Percentiles rank a stretch among this genome's conserved stretches.
Conservation (phyloP, 139 green algal species). For the Micractinium sp. region DNA sequence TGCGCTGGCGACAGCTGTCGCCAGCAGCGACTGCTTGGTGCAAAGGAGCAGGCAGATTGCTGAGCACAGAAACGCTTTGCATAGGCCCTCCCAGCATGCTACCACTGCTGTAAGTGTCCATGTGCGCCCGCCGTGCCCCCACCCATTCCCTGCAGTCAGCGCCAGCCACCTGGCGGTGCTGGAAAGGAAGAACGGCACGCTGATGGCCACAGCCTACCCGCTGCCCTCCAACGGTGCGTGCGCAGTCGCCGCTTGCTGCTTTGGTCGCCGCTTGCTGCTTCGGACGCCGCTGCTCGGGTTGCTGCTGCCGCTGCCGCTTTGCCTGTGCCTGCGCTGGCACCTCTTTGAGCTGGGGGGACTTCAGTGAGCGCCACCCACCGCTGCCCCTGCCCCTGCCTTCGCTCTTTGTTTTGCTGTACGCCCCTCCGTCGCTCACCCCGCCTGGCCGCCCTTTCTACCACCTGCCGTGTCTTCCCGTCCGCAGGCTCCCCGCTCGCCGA, state of each 20-base stretch:
- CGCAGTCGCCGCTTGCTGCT: not conserved
- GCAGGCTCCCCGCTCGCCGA: not conserved
- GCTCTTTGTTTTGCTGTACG: no score
- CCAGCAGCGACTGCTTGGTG: no score
- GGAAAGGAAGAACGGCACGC: conserved; percentile 26
- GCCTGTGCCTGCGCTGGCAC: no score
- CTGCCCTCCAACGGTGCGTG: conserved; percentile 29
- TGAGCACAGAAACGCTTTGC: no score
- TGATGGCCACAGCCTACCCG: conserved; percentile 18
- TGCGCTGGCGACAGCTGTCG: no score
- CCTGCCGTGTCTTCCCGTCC: not conserved
- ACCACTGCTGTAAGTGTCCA: not conserved
- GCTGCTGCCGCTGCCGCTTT: no score
- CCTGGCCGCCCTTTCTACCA: no score
- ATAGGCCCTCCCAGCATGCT: no score
- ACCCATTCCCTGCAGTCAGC: conserved; percentile 24
- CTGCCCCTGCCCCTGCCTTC: not conserved
- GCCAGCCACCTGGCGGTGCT: conserved; percentile 13
- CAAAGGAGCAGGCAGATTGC: no score
- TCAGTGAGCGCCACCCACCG: not conserved
- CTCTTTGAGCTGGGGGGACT: no score
- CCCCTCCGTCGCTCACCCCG: not conserved
- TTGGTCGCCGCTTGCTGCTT: no score
- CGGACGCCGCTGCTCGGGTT: no score
- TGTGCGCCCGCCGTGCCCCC: not conserved